phyloP scores from a whole-genome alignment of 305 asterid species.

The Vinca major region DNA sequence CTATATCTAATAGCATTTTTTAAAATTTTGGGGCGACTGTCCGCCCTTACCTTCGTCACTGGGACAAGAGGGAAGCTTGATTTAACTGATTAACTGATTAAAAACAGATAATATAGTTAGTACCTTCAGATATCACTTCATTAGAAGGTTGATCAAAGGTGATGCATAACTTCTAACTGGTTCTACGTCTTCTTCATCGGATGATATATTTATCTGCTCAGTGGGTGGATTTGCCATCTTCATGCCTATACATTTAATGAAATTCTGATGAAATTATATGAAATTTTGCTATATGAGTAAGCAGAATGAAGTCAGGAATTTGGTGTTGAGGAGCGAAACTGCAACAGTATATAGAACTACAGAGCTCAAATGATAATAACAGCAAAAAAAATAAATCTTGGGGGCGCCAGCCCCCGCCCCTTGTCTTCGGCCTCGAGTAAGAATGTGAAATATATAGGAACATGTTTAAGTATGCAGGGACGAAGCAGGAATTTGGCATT shows the following conservation, averaged over 20 bases:
- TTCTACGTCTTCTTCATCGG: slow-evolving; percentile 31
- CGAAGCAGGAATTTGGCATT: too few species aligned
- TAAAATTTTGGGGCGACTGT: too few species aligned
- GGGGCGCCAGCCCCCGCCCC: too few species aligned
- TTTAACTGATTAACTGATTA: too few species aligned
- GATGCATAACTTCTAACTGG: slow-evolving; percentile 14
- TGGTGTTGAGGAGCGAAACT: not conserved
- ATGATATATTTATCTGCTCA: slow-evolving; percentile 49
- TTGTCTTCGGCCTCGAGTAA: too few species aligned
- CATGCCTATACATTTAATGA: slow-evolving; percentile 17
- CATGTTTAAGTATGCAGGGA: too few species aligned
- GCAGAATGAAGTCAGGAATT: not conserved
- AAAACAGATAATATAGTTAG: not conserved
- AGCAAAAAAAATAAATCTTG: too few species aligned
- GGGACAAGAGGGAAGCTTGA: not conserved
- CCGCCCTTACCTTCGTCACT: not conserved
- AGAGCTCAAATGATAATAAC: not conserved
- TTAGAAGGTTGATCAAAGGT: slow-evolving; percentile 18
- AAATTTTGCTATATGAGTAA: not conserved
- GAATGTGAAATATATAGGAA: too few species aligned
- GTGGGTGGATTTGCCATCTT: slow-evolving; percentile 23
- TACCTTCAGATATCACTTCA: slow-evolving; percentile 42
- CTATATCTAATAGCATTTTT: not conserved
- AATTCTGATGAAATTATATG: not conserved
- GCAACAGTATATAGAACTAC: not conserved